Evolutionary conservation across 495 filamentous ascomycete genomes (phyloP), one percentile per base, ranked within the genome.

Genomic region (Daldinia concentrica): DNA sequence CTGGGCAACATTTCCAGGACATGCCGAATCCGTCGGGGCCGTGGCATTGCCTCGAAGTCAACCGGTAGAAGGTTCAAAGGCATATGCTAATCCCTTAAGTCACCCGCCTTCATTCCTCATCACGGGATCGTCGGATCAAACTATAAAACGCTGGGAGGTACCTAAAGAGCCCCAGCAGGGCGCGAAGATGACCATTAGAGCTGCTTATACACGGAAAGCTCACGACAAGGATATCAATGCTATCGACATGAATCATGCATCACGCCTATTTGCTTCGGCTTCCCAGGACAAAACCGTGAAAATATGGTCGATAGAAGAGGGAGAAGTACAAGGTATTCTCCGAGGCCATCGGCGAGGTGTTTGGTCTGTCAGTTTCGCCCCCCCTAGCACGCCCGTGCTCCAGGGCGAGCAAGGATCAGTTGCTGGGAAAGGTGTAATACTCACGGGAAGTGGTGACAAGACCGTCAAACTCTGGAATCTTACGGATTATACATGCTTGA

Each of bases 171-270:
- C 75, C 81, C 78, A 81, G 51, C 82, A 83, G 63, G 72, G 75
- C 17, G 72, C 79, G 41, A 78, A 86, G 66, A 73, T 83, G 24
- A 69, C 81, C 56, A 68, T 80, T 27, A 85, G 87, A 73, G 89
- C 93, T 6, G 73, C 86, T 15, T 96, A 93, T 72, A 97, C 95
- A 5, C 87, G 94, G 36, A 92, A 97, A 80, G 96, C 95, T 2
- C 95, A 99, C 78, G 95, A 99, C 64, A 99, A 98, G 73, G 95
- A 99, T 70, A 99, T 99, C 82, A 99, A 99, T 71, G 93, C 95
- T 4, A 83, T 99, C 17, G 93, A 95, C 62, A 84, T 94, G 36
- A 91, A 90, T 70, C 86, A 89, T 26, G 83, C 84, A 14, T 86
- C 86, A 14, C 83, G 85, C 15, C 79, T 97, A 1, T 97, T 98